Evolutionary conservation across 1,139 yeast genomes (phyloP), one percentile per base, ranked within the genome.

Genomic region (Yamadazyma mexicana): DNA sequence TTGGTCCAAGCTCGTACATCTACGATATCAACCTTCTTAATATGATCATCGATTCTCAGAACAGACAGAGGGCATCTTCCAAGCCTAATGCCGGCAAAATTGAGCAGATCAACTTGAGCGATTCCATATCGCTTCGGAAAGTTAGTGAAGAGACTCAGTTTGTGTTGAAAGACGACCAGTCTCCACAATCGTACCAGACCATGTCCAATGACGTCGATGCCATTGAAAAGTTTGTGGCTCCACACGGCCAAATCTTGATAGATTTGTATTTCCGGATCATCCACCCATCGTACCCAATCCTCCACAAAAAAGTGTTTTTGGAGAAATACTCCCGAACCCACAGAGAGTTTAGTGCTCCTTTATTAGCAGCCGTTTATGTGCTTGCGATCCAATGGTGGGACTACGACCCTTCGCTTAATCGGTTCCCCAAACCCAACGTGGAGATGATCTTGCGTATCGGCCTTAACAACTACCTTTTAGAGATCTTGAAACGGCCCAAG

Each of bases 351-450:
- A 80, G 87, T 41, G 89, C 92, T 0, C 89, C 92, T 0, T 61
- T 85, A 37, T 62, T 85, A 33, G 91, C 92, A 1, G 83, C 89
- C 0, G 88, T 85, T 1, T 85, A 85, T 53, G 80, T 82, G 3
- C 62, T 85, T 39, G 88, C 92, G 0, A 74, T 82, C 30, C 88
- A 83, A 57, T 84, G 91, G 87, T 84, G 92, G 92, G 89, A 84
- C 49, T 81, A 81, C 50, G 92, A 84, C 52, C 85, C 89, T 2
- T 79, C 74, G 40, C 62, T 84, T 39, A 81, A 81, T 36, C 64
- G 75, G 39, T 77, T 73, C 41, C 79, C 85, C 0, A 83, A 83
- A 51, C 92, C 92, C 0, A 80, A 82, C 54, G 79, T 77, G 16
- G 75, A 72, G 8, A 47, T 59, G 40, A 68, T 72, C 22, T 54